Conservation (phyloP, 768 basidiomycete genomes). For the Paxillus ammoniavirescens region DNA sequence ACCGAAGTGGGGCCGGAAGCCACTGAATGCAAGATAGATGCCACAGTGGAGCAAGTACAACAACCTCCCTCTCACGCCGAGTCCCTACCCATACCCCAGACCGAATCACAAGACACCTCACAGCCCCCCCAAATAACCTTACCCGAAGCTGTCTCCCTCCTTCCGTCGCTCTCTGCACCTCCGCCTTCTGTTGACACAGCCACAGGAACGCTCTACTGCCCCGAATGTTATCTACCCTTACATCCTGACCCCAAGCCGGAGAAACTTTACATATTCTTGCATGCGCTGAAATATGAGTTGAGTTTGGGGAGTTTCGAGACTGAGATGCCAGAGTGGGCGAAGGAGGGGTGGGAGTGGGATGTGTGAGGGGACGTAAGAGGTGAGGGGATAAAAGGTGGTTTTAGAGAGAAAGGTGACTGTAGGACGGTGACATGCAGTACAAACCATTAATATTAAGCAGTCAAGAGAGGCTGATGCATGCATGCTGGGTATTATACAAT, state of each 20-base stretch:
- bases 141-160: constrained; percentile 48
- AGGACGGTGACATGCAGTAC: background rate
- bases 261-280: constrained; percentile 92
- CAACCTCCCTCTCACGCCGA: background rate
- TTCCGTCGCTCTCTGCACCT: constrained; percentile 20
- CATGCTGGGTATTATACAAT: constrained; percentile 6
- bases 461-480: background rate
- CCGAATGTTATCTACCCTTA: constrained; percentile 88
- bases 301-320: constrained; percentile 82
- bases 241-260: constrained; percentile 93
- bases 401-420: background rate
- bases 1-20: background rate
- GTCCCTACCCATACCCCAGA: background rate
- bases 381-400: background rate
- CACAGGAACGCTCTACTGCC: constrained; percentile 66
- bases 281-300: constrained; percentile 83
- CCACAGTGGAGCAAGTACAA: background rate
- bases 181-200: constrained; percentile 35
- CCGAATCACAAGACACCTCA: background rate
- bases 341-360: constrained; percentile 69
- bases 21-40: background rate
- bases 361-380: background rate
- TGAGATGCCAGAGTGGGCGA: constrained; percentile 88
- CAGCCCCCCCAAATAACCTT: constrained; percentile 34
- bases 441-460: background rate